Evolutionary conservation across 2,329 filamentous ascomycete species (phyloP), one percentile per base, ranked within the genome.

Genomic region (Epichloe hybrida): DNA sequence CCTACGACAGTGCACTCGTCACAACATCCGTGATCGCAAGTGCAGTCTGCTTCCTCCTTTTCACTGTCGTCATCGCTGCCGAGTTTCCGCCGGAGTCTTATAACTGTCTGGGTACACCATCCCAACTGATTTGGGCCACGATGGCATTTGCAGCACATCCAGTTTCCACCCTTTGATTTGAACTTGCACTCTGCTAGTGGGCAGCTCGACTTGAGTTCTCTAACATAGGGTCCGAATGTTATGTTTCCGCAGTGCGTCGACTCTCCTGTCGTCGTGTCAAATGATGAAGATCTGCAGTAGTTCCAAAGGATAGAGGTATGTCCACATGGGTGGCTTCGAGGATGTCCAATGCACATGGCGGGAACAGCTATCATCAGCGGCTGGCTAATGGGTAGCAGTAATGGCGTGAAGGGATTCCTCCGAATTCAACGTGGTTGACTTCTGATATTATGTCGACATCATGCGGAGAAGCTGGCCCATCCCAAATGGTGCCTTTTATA

Each of bases 11-110:
- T 68, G 54, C 76, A 79, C 27, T 68, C 66, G 49, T 64, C 67
- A 58, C 76, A 79, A 56, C 75, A 78, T 13, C 72, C 73, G 53
- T 79, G 76, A 49, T 74, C 73, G 51, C 76, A 79, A 2, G 68
- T 65, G 27, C 63, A 63, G 50, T 71, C 64, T 45, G 68, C 60
- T 20, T 64, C 59, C 50, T 72, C 69, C 20, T 62, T 55, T 11
- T 60, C 58, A 49, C 59, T 59, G 1, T 62, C 65, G 11, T 65
- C 56, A 6, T 60, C 53, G 52, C 47, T 41, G 4, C 42, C 50
- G 17, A 49, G 35, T 27, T 67, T 68, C 48, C 59, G 61, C 46
- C 59, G 51, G 54, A 63, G 57, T 39, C 61, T 62, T 34, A 56
- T 57, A 38, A 59, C 62, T 12, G 64, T 61, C 54, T 68, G 69